phyloP scores from a whole-genome alignment of 495 filamentous ascomycete species.

The Platismatia glauca region DNA sequence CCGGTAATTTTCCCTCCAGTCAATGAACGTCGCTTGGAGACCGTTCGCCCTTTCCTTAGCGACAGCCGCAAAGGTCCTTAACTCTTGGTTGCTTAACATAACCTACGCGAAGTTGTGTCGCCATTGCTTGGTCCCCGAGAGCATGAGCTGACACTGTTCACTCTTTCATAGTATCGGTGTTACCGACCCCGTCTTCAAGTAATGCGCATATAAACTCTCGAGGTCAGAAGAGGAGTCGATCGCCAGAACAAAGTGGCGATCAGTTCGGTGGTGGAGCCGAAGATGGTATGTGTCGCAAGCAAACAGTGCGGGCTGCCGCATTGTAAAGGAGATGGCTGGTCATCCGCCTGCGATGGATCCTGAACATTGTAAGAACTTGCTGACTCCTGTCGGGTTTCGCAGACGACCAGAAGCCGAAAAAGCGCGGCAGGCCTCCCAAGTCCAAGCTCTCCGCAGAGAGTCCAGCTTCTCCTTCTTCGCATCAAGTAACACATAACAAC shows the following conservation, averaged over 20 bases:
- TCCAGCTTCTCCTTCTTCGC: constrained; percentile 35
- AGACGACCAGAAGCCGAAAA: constrained; percentile 72
- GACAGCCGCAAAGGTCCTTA: constrained; percentile 15
- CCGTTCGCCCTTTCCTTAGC: constrained; percentile 11
- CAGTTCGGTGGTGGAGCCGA: constrained; percentile 57
- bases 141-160: constrained; percentile 13
- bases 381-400: constrained; percentile 17
- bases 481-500: constrained; percentile 41
- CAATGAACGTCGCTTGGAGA: constrained; percentile 16
- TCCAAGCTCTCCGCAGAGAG: constrained; percentile 47
- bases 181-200: constrained; percentile 37
- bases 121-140: background rate
- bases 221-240: constrained; percentile 88
- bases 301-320: constrained; percentile 18
- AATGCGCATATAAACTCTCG: constrained; percentile 52
- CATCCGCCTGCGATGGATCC: background rate
- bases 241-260: constrained; percentile 64
- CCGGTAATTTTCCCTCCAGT: constrained; percentile 38
- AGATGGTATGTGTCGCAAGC: constrained; percentile 61
- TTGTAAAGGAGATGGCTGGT: background rate
- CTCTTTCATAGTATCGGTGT: constrained; percentile 36
- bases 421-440: constrained; percentile 80
- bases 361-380: constrained; percentile 2
- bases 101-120: background rate
- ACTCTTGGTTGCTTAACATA: background rate